Base-by-base conservation (phyloP, 495 filamentous ascomycete genomes). In the Penicillium riverlandense region DNA sequence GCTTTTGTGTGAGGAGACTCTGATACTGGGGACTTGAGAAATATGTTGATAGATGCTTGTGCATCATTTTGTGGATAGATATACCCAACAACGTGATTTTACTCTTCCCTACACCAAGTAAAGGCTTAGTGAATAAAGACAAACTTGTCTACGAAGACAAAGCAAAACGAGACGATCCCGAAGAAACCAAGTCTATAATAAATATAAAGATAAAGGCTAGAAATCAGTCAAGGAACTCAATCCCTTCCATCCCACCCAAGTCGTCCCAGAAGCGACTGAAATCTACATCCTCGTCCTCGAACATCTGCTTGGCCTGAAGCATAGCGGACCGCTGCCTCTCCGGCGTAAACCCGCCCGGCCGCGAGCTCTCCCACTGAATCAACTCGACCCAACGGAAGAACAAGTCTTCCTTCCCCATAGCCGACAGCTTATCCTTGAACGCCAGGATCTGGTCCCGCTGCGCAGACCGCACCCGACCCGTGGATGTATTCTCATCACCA, bases 371-470 rank as follows among this genome's bases (percentile, higher is more conserved):
- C 54, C 77, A 88, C 61, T 94, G 88, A 33, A 94, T 72, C 43
- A 92, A 62, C 66, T 95, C 88, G 39, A 90, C 83, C 85, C 86
- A 90, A 29, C 82, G 75, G 62, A 82, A 92, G 65, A 95, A 95
- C 7, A 95, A 59, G 44, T 82, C 77, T 59, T 92, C 88, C 61
- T 92, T 90, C 8, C 85, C 85, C 57, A 90, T 65, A 2, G 70
- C 70, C 3, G 76, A 72, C 47, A 94, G 67, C 37, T 76, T 76
- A 35, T 90, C 83, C 56, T 83, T 79, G 56, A 92, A 89, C 1
- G 71, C 67, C 35, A 88, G 67, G 8, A 88, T 75, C 59, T 86
- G 81, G 33, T 76, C 74, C 11, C 81, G 63, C 30, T 73, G 68
- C 9, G 44, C 55, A 7, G 61, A 58, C 9, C 56, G 53, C 2